These are phyloP conservation scores for Phaeosphaeriaceae sp. DNA, from an alignment of 2,329 filamentous ascomycete species.

Conservation along the genomic window DNA sequence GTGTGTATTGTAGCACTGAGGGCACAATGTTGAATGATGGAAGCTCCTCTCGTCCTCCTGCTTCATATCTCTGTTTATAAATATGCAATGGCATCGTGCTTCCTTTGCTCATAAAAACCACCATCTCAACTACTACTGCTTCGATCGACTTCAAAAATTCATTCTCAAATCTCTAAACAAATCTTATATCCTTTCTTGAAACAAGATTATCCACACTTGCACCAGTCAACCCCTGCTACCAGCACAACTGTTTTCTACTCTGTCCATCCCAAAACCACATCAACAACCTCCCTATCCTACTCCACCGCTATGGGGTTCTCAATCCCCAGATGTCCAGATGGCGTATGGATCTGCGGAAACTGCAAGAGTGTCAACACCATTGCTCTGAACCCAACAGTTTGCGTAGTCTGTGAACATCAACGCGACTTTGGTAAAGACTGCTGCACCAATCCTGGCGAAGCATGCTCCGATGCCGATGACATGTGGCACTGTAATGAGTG, in stretches of 20 bases:
- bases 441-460: neutral
- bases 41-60: constrained; percentile 2
- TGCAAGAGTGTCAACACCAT: neutral
- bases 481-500: neutral
- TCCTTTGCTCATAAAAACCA: neutral
- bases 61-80: constrained; percentile 3
- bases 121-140: neutral
- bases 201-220: no score
- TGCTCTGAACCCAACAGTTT: neutral
- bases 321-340: neutral
- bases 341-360: neutral
- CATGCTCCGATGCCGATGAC: neutral
- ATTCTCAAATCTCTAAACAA: no score
- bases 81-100: neutral
- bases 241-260: neutral
- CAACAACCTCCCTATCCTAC: neutral
- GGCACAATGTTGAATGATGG: neutral
- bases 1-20: neutral
- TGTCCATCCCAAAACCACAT: no score
- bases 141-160: neutral
- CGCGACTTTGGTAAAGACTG: neutral
- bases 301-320: neutral
- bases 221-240: neutral
- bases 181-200: no score
- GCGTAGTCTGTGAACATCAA: neutral